These are phyloP conservation scores for Macrolepiota albuminosa DNA, from an alignment of 768 basidiomycete genomes.

Conservation along the genomic window DNA sequence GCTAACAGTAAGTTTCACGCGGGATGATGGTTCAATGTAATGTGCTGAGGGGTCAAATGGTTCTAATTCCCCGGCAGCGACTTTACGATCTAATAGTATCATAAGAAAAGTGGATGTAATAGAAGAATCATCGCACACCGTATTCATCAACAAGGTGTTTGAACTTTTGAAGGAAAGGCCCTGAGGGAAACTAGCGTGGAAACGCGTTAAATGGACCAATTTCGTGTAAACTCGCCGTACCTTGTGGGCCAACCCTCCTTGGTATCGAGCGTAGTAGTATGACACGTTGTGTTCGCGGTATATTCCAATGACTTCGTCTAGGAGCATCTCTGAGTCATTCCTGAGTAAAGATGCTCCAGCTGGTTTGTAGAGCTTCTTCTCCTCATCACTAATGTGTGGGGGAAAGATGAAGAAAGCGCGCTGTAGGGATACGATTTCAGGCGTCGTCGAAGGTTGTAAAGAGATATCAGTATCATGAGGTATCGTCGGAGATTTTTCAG, in stretches of 20 bases:
- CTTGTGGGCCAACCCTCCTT: slow-evolving; percentile 53
- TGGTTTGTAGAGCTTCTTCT: slow-evolving; percentile 38
- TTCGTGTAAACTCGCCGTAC: slow-evolving; percentile 31
- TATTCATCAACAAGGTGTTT: slow-evolving; percentile 50
- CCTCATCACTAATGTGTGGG: slow-evolving; percentile 31
- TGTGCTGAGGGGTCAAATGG: slow-evolving; percentile 58
- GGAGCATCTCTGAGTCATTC: slow-evolving; percentile 25
- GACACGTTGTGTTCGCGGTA: slow-evolving; percentile 30
- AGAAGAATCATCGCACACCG: slow-evolving; percentile 34
- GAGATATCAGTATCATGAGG: background rate
- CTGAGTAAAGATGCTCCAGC: slow-evolving; percentile 28
- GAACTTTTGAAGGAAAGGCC: slow-evolving; percentile 32
- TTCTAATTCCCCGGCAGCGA: slow-evolving; percentile 35
- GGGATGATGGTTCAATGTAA: slow-evolving; percentile 57
- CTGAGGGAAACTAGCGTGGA: slow-evolving; percentile 37
- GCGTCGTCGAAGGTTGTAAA: background rate
- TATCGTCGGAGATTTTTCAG: slow-evolving; percentile 1
- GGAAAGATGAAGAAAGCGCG: slow-evolving; percentile 29
- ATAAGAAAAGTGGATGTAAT: slow-evolving; percentile 8
- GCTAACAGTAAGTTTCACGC: slow-evolving; percentile 35
- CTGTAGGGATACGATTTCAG: background rate
- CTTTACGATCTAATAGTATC: slow-evolving; percentile 38
- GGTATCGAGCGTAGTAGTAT: slow-evolving; percentile 59
- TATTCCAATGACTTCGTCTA: slow-evolving; percentile 57
- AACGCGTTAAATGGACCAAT: slow-evolving; percentile 22